Conservation (phyloP, 2,329 filamentous ascomycete species). For the Aspergillus sp. region DNA sequence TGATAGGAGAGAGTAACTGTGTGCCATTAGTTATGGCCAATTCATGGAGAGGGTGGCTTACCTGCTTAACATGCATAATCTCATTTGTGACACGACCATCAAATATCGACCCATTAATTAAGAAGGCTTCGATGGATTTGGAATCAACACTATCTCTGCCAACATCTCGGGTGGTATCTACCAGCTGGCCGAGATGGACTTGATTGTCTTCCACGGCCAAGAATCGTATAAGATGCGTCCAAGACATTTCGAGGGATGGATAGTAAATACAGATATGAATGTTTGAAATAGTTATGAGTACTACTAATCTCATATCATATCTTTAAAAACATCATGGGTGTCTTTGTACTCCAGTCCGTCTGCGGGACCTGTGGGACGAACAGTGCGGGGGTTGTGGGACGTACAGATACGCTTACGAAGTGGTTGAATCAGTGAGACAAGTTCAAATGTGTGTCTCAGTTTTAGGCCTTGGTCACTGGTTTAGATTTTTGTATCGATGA, state of each 20-base stretch:
- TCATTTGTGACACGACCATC: conserved; percentile 18
- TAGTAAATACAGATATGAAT: too few species aligned
- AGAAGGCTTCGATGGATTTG: conserved; percentile 14
- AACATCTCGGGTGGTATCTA: conserved; percentile 22
- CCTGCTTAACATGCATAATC: conserved; percentile 19
- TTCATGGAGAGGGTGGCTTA: neutral
- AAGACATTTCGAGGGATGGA: conserved; percentile 3
- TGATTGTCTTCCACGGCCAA: conserved; percentile 24
- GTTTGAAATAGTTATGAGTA: too few species aligned
- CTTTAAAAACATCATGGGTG: too few species aligned
- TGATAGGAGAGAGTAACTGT: conserved; percentile 24
- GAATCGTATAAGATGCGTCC: conserved; percentile 29
- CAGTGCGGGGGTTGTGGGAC: too few species aligned
- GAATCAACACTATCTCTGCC: conserved; percentile 19
- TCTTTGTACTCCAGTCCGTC: too few species aligned
- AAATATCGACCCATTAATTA: conserved; percentile 25
- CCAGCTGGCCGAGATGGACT: conserved; percentile 24
- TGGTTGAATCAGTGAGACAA: too few species aligned
- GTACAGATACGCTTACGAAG: too few species aligned
- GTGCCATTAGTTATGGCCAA: neutral
- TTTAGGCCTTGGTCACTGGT: too few species aligned
- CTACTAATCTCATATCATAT: too few species aligned
- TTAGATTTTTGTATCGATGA: too few species aligned
- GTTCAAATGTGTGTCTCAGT: too few species aligned
- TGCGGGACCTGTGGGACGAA: too few species aligned